A percentile compares a stretch with the other conserved stretches of the same genome.
Evolutionary conservation across 257 asterid species (phyloP).

Genomic region (Linderniella brevidens): DNA sequence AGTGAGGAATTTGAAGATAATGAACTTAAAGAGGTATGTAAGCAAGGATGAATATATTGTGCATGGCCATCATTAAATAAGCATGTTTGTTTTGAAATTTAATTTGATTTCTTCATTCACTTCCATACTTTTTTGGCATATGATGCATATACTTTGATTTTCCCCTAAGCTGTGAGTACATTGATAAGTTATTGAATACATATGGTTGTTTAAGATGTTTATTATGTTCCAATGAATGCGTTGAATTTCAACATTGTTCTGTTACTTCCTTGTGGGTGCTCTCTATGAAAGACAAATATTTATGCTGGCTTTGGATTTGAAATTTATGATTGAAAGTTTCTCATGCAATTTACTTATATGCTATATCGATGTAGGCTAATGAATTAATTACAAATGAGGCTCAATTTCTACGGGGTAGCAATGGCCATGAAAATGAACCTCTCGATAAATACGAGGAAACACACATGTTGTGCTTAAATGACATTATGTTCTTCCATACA

Average conservation of each 20-base stretch:
- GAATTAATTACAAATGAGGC: slow-evolving; percentile 45
- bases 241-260: too few relatives aligned
- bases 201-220: too few relatives aligned
- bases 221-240: too few relatives aligned
- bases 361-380: slow-evolving; percentile 33
- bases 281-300: too few relatives aligned
- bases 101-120: background rate
- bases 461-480: slow-evolving; percentile 58
- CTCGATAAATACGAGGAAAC: slow-evolving; percentile 69
- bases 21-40: slow-evolving; percentile 65
- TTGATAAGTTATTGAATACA: too few relatives aligned
- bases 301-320: too few relatives aligned
- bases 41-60: background rate
- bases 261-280: too few relatives aligned
- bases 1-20: slow-evolving; percentile 74
- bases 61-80: background rate
- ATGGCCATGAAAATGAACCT: slow-evolving; percentile 81
- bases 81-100: background rate
- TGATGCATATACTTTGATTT: too few relatives aligned
- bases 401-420: slow-evolving; percentile 39
- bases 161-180: too few relatives aligned
- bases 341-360: too few relatives aligned
- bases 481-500: slow-evolving; percentile 77
- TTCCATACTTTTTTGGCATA: too few relatives aligned
- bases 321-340: too few relatives aligned